Evolutionary conservation across 371 early-diverging fungal species (phyloP), one percentile per base, ranked within the genome.

Genomic region (Mucor irregularis): DNA sequence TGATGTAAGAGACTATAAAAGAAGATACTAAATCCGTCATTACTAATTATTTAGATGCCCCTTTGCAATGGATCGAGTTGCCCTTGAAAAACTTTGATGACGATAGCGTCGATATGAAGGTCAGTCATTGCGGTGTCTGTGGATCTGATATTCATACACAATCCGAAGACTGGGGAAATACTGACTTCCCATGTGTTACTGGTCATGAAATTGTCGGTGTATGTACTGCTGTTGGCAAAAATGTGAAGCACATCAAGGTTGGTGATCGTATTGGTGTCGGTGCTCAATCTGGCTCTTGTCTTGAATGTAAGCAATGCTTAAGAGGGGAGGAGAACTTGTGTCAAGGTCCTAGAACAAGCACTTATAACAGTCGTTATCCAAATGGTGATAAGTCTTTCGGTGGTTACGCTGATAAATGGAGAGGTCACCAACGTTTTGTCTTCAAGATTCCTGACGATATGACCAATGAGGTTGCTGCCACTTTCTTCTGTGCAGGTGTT

Each of bases 261-360:
- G 91, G 87, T 31, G 84, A 86, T 54, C 40, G 78, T n/a, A 88
- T 87, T 31, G 91, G 91, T 16, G 83, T 82, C 11, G 88, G 88
- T 21, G 79, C 76, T 37, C 78, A 84, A 65, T 69, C 65, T 11
- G 64, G 64, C 9, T 62, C 78, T 10, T 79, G 82, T 38, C 34
- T 22, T 5, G 38, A 67, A 19, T 77, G 74, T 39, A 34, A 49
- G 4, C 29, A 62, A 19, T 80, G 81, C 45, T 61, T 56, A 22
- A 38, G 3, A 4, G 69, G 66, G 6, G 42, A 65, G 57, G 39
- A 76, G 69, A 51, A 62, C 34, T 29, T 67, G 21, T 73, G 74
- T 43, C 24, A 43, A 33, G 47, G 49, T 22, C 38, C 46, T 6
- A 17, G 9, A 11, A 48, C 59, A 13, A 19, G 31, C 21, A 73